These are phyloP conservation scores for Acacia confusa DNA, from an alignment of 306 rosid species.

Conservation along the genomic window DNA sequence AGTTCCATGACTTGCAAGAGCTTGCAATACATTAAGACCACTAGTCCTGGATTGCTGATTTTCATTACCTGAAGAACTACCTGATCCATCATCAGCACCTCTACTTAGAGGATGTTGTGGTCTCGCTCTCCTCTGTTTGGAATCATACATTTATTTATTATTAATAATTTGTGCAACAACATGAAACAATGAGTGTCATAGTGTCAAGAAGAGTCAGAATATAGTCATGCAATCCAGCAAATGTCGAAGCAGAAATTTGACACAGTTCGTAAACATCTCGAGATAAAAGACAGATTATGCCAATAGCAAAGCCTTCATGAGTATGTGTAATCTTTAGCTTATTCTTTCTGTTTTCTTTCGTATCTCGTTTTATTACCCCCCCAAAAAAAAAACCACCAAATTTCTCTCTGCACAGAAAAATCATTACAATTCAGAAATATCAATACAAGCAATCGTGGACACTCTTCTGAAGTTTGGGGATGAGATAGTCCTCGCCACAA, in stretches of 20 bases:
- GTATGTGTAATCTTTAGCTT: background rate
- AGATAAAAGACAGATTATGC: background rate
- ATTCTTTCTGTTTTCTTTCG: background rate
- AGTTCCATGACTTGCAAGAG: slow-evolving; percentile 58
- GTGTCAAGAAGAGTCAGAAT: background rate
- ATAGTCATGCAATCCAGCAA: background rate
- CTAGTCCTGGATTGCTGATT: slow-evolving; percentile 47
- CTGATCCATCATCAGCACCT: slow-evolving; percentile 54
- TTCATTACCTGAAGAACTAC: slow-evolving; percentile 54
- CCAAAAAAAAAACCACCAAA: background rate
- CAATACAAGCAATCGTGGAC: background rate
- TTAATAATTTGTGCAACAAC: background rate
- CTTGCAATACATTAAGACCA: slow-evolving; percentile 67
- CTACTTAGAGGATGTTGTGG: slow-evolving; percentile 47
- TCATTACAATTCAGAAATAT: background rate
- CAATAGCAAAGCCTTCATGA: background rate
- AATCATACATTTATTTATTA: slow-evolving; percentile 4
- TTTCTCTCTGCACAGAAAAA: background rate
- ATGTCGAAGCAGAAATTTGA: background rate
- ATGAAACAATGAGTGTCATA: background rate
- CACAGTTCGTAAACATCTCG: background rate
- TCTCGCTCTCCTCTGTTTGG: slow-evolving; percentile 60
- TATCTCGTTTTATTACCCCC: background rate
- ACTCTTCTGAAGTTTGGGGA: background rate
- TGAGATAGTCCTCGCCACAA: background rate